Percentiles rank a stretch among this genome's conserved stretches.
phyloP scores from a whole-genome alignment of 345 rosid species.

The Erodium maritimum region DNA sequence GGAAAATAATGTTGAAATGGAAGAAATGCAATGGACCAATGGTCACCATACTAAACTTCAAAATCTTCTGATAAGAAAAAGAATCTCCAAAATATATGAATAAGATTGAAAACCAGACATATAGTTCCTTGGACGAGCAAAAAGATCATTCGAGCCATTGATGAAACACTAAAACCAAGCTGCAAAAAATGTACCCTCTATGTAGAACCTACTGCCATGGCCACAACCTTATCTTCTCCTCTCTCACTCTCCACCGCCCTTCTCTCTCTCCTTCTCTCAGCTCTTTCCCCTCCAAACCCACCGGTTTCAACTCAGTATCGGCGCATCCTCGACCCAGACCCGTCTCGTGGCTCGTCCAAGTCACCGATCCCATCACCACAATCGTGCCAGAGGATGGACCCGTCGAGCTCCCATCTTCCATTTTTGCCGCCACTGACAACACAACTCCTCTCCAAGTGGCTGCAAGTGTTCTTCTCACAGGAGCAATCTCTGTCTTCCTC shows the following conservation, averaged over 20 bases:
- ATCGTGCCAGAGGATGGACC: constrained; percentile 13
- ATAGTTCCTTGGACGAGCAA: too few species aligned
- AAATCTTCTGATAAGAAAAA: too few species aligned
- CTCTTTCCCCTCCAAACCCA: background rate
- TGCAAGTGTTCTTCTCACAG: constrained; percentile 22
- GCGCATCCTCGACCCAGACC: background rate
- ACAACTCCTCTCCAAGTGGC: constrained; percentile 21
- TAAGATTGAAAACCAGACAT: too few species aligned
- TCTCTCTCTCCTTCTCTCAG: background rate
- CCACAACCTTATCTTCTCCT: constrained; percentile 1
- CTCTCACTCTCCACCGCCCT: background rate
- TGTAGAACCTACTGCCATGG: background rate
- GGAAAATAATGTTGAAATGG: too few species aligned
- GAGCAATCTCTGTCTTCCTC: constrained; percentile 19
- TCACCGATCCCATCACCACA: constrained; percentile 2
- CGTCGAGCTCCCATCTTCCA: constrained; percentile 11
- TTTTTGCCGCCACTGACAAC: constrained; percentile 19
- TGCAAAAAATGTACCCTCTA: too few species aligned
- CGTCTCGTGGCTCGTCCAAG: constrained; percentile 9
- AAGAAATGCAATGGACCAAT: too few species aligned
- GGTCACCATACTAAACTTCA: too few species aligned
- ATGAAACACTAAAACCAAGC: too few species aligned
- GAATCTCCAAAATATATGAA: too few species aligned
- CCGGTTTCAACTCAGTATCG: background rate
- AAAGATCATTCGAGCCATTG: too few species aligned